Base-by-base conservation (phyloP, 805 yeast genomes). In the Candida hispaniensis region DNA sequence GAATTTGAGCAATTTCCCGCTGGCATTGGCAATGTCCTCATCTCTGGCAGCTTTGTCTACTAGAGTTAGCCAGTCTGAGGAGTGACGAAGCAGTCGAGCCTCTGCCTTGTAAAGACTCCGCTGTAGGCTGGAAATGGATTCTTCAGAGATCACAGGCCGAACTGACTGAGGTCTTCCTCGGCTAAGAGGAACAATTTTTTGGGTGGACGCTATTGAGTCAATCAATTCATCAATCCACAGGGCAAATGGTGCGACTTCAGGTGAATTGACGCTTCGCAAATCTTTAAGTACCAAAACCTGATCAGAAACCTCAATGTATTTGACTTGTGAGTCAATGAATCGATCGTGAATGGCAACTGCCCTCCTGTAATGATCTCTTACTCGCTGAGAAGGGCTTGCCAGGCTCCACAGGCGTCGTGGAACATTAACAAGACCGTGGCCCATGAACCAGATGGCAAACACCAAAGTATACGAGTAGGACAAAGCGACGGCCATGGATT, bases 401-500 rank as follows among this genome's bases (percentile, higher is more conserved):
- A 44, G 42, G 21, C 47, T 22, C 55, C 61, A 56, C 43, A 58
- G 43, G 35, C 59, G 52, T 39, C 79, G 63, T 0, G 94, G 93
- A 2, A 80, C 61, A 26, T 67, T 65, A 11, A 79, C 68, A 30
- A 79, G 55, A 0, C 94, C 93, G 52, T 81, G 86, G 2, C 88
- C 80, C 79, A 82, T 73, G 40, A 82, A 58, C 88, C 91, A 80
- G 14, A 79, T 64, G 2, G 88, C 85, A 19, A 82, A 49, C 2
- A 76, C 62, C 49, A 82, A 62, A 0, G 93, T 70, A 52, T 81
- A 82, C 13, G 78, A 73, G 51, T 82, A 91, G 1, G 91, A 71
- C 7, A 79, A 47, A 0, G 91, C 86, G 42, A 82, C 77, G 12
- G 78, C 64, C 56, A 82, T 65, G 18, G 75, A 65, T 51, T 75